Evolutionary conservation across 2,329 filamentous ascomycete species (phyloP).

Genomic region (Alternaria ventricosa): DNA sequence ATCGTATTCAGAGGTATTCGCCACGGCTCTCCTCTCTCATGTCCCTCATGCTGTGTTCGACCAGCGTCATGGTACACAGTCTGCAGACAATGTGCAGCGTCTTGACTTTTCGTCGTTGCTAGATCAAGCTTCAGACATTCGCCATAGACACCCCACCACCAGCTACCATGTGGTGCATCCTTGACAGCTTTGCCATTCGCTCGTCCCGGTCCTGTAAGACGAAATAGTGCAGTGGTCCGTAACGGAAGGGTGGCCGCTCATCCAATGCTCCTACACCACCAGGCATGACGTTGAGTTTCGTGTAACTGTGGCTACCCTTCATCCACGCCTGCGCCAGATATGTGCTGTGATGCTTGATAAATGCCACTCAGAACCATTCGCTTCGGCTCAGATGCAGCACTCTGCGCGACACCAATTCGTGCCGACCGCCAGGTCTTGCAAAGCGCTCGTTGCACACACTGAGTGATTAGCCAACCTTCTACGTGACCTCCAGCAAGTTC

Average conservation of each 20-base stretch:
- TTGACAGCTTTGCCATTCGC: not conserved
- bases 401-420: slow-evolving; percentile 8
- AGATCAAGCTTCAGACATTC: slow-evolving; percentile 2
- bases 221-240: slow-evolving; percentile 15
- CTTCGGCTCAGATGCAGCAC: not conserved
- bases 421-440: slow-evolving; percentile 20
- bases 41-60: slow-evolving; percentile 8
- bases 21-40: not conserved
- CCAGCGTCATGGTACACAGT: slow-evolving; percentile 10
- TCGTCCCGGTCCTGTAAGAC: not conserved
- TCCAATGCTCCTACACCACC: slow-evolving; percentile 26
- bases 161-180: not conserved
- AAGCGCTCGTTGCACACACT: slow-evolving; percentile 17
- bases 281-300: slow-evolving; percentile 6
- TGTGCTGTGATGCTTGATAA: slow-evolving; percentile 3
- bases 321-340: slow-evolving; percentile 1
- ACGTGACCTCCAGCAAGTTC: not conserved
- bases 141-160: not conserved
- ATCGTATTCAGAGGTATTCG: not conserved
- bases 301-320: slow-evolving; percentile 10
- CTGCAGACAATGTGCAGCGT: not conserved
- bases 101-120: not conserved
- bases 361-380: not conserved
- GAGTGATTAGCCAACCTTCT: not conserved
- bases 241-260: not conserved